Percentiles rank a stretch among this genome's conserved stretches.
Conservation (phyloP, 2,329 filamentous ascomycete species). For the Aspergillus hiratsukae region DNA sequence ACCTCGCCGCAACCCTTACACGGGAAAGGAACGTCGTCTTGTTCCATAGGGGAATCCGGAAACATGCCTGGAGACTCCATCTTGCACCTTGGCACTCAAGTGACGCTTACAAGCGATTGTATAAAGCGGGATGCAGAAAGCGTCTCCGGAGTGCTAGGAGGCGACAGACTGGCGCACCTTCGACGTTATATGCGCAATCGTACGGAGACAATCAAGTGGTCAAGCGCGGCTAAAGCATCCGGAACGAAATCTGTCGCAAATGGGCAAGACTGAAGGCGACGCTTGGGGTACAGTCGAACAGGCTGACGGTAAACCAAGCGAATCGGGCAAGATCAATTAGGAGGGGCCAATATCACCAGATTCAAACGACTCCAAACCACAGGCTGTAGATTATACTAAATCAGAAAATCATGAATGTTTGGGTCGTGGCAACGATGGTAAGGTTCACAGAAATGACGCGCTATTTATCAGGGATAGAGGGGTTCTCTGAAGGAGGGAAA, state of each 20-base stretch:
- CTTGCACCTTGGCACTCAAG: background rate
- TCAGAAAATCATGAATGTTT: background rate
- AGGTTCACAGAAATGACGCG: background rate
- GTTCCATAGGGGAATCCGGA: constrained; percentile 63
- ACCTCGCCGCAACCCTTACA: constrained; percentile 95
- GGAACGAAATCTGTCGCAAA: background rate
- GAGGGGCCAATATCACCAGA: background rate
- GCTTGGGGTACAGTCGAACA: background rate
- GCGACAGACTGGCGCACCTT: background rate
- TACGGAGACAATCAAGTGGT: background rate
- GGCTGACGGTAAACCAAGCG: background rate
- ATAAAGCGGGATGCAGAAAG: background rate
- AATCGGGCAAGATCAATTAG: background rate
- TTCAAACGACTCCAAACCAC: background rate
- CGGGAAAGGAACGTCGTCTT: constrained; percentile 74
- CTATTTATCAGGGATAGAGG: background rate
- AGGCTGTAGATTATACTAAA: background rate
- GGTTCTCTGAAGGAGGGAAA: background rate
- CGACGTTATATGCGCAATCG: background rate
- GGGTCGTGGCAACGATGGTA: background rate
- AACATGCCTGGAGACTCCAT: constrained; percentile 55
- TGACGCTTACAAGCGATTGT: background rate
- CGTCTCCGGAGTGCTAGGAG: background rate
- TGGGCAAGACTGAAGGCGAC: background rate
- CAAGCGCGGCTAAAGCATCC: background rate